A percentile compares a stretch with the other conserved stretches of the same genome.
phyloP scores from a whole-genome alignment of 2,329 filamentous ascomycete species.

The Domatiomyces globalis region DNA sequence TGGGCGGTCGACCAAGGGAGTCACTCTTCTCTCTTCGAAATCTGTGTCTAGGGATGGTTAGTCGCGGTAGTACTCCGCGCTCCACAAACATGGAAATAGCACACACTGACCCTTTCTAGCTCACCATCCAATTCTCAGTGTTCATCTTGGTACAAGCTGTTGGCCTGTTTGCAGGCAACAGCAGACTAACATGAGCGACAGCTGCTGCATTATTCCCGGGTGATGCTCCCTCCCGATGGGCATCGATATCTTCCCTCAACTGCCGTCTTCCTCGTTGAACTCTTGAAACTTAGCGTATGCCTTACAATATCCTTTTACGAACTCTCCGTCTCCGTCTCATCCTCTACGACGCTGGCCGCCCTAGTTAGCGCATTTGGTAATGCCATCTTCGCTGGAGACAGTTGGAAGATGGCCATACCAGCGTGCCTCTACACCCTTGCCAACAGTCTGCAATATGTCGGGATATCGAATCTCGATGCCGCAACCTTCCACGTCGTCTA shows the following conservation, averaged over 20 bases:
- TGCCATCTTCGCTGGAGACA: conserved; percentile 74
- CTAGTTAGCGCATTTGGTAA: conserved; percentile 67
- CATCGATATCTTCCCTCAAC: conserved; percentile 89
- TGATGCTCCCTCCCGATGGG: conserved; percentile 73
- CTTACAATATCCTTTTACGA: conserved; percentile 80
- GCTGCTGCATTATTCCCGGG: conserved; percentile 88
- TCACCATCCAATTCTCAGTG: conserved; percentile 30
- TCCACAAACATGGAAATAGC: not conserved
- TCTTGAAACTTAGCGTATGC: conserved; percentile 77
- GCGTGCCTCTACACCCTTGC: conserved; percentile 80
- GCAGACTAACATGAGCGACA: conserved; percentile 25
- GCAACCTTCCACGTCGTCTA: conserved; percentile 89
- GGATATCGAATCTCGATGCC: conserved; percentile 77
- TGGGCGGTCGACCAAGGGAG: conserved; percentile 17
- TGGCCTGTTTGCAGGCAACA: not conserved
- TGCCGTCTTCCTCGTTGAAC: conserved; percentile 83
- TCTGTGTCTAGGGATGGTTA: conserved; percentile 29
- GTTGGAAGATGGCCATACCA: conserved; percentile 87
- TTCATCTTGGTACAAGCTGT: conserved; percentile 28
- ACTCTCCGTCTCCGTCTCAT: conserved; percentile 60
- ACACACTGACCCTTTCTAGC: conserved; percentile 17
- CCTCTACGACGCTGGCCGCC: conserved; percentile 64
- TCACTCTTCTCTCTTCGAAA: conserved; percentile 23
- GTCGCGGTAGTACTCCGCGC: conserved; percentile 5
- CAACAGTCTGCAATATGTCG: conserved; percentile 86